These are phyloP conservation scores for Teratosphaeria nubilosa DNA, from an alignment of 2,329 filamentous ascomycete genomes.

Conservation along the genomic window DNA sequence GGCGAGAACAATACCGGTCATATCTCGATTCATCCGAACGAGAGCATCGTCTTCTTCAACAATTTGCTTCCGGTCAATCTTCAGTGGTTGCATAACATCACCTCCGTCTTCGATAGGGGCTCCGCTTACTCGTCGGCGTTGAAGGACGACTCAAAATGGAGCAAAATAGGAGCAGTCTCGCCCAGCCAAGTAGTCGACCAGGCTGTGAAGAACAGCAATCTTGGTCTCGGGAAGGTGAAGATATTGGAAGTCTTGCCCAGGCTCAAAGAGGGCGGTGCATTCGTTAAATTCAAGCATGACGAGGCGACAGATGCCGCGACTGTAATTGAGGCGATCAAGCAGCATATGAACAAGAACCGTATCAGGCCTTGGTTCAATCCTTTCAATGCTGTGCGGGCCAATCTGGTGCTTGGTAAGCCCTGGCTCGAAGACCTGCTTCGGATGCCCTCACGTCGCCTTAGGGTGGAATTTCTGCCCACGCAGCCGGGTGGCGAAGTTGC, in stretches of 20 bases:
- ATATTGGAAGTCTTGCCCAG: slow-evolving; percentile 75
- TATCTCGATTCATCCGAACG: slow-evolving; percentile 63
- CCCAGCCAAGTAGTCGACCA: slow-evolving; percentile 45
- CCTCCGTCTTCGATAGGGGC: slow-evolving; percentile 33
- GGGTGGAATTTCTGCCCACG: slow-evolving; percentile 73
- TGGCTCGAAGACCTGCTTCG: slow-evolving; percentile 92
- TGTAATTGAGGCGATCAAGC: slow-evolving; percentile 51
- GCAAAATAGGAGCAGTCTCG: slow-evolving; percentile 39
- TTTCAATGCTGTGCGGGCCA: slow-evolving; percentile 58
- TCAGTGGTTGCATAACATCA: slow-evolving; percentile 48
- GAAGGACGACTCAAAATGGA: slow-evolving; percentile 6
- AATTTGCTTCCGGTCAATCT: slow-evolving; percentile 80
- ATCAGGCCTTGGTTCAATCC: slow-evolving; percentile 88
- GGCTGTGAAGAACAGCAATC: slow-evolving; percentile 17
- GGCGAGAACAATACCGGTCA: slow-evolving; percentile 66
- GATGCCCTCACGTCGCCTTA: slow-evolving; percentile 64
- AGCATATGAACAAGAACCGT: slow-evolving; percentile 56
- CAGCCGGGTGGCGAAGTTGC: slow-evolving; percentile 59
- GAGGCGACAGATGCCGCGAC: slow-evolving; percentile 38
- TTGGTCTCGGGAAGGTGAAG: slow-evolving; percentile 39
- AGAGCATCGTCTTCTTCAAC: slow-evolving; percentile 82
- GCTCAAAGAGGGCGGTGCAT: slow-evolving; percentile 84
- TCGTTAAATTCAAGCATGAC: slow-evolving; percentile 69
- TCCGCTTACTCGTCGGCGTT: slow-evolving; percentile 1
- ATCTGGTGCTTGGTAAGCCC: slow-evolving; percentile 69